phyloP scores from a whole-genome alignment of 1,284 basidiomycete species.

The Cutaneotrichosporon sp. region DNA sequence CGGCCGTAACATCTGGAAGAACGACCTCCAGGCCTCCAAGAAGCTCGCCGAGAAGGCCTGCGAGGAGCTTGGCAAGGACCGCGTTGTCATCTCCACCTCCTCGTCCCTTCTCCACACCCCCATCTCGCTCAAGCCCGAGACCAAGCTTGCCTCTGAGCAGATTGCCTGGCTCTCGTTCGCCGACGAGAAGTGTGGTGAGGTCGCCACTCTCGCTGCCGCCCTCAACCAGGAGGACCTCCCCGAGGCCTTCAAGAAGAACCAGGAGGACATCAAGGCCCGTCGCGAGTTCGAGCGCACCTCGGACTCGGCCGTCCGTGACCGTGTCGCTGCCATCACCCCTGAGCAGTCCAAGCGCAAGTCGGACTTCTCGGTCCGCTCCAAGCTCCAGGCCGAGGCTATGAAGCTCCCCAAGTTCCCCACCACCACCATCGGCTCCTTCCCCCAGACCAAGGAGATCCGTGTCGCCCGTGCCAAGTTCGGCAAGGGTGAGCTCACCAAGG shows the following conservation, averaged over 20 bases:
- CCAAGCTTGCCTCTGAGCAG: conserved; percentile 82
- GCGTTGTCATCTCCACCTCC: conserved; percentile 90
- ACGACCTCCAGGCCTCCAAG: conserved; percentile 80
- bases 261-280: conserved; percentile 84
- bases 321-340: conserved; percentile 84
- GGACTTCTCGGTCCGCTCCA: conserved; percentile 80
- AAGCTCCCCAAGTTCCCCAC: conserved; percentile 96
- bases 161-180: conserved; percentile 99
- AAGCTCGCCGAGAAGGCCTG: conserved; percentile 81
- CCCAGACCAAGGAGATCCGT: conserved; percentile 99
- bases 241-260: conserved; percentile 79
- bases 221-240: conserved; percentile 75
- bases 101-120: conserved; percentile 98
- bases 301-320: conserved; percentile 91
- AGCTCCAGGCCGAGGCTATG: conserved; percentile 83
- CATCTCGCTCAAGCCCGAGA: conserved; percentile 89
- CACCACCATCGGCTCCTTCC: conserved; percentile 98
- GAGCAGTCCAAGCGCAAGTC: conserved; percentile 87
- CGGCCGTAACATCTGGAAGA: conserved; percentile 99
- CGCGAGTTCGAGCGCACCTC: conserved; percentile 94
- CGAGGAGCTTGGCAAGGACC: conserved; percentile 71
- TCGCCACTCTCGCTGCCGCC: conserved; percentile 76
- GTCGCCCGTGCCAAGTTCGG: conserved; percentile 87
- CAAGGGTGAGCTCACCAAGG: conserved; percentile 84
- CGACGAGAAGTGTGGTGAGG: conserved; percentile 91